These are phyloP conservation scores for Prunella vulgaris DNA, from an alignment of 257 asterid species.

Conservation along the genomic window DNA sequence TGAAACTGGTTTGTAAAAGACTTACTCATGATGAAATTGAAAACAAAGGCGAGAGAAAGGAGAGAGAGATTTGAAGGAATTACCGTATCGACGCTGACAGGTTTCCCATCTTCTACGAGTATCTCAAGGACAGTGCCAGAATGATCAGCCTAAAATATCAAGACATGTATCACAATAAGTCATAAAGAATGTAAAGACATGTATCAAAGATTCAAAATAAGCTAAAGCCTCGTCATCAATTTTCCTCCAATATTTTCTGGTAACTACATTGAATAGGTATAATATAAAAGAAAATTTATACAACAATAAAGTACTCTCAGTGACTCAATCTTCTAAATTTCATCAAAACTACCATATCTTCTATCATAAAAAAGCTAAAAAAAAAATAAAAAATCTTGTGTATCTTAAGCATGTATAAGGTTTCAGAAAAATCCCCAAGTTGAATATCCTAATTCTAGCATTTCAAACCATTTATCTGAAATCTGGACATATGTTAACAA, in stretches of 20 bases:
- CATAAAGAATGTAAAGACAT: not conserved
- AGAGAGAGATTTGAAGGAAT: conserved; percentile 1
- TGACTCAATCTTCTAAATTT: not conserved
- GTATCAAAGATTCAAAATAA: too few relatives aligned
- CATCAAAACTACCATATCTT: not conserved
- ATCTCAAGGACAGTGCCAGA: conserved; percentile 55
- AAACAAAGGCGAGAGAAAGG: not conserved
- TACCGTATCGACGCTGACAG: conserved; percentile 51
- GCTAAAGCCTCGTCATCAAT: not conserved
- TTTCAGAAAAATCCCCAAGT: not conserved
- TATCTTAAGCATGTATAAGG: not conserved
- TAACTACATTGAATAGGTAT: not conserved
- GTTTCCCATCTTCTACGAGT: conserved; percentile 51
- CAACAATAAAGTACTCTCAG: not conserved
- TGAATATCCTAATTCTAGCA: conserved; percentile 13
- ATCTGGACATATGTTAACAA: conserved; percentile 3
- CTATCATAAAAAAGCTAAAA: not conserved
- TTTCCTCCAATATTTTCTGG: not conserved
- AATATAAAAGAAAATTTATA: not conserved
- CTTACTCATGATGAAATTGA: not conserved
- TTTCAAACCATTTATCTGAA: not conserved
- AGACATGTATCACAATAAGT: not conserved
- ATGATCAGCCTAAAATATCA: conserved; percentile 37
- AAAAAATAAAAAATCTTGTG: conserved; percentile 12
- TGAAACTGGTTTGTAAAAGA: too few relatives aligned